Percentiles rank a stretch among this genome's conserved stretches.
These are phyloP conservation scores for Russula emetica DNA, from an alignment of 768 basidiomycete species.

Conservation along the genomic window DNA sequence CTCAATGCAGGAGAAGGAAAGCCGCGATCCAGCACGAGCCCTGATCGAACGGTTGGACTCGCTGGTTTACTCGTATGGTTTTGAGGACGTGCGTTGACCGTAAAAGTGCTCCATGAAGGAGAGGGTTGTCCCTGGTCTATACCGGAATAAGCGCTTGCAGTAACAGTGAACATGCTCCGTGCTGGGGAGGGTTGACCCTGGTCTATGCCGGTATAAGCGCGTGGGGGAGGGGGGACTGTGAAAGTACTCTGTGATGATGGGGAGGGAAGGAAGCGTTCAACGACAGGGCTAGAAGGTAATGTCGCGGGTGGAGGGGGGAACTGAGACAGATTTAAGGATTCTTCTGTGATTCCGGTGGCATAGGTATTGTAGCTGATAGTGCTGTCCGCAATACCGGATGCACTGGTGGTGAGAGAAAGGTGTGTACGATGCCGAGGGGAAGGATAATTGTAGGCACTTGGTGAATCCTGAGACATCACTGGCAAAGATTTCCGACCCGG, in stretches of 20 bases:
- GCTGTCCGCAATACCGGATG: constrained; percentile 54
- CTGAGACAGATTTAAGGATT: constrained; percentile 41
- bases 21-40: neutral
- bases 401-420: constrained; percentile 48
- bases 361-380: constrained; percentile 45
- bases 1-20: constrained; percentile 13
- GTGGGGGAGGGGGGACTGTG: neutral
- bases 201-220: neutral
- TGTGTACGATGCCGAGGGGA: constrained; percentile 35
- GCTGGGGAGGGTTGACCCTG: constrained; percentile 24
- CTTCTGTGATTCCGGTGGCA: constrained; percentile 34
- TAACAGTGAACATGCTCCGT: constrained; percentile 15
- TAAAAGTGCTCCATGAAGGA: constrained; percentile 19
- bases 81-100: constrained; percentile 14
- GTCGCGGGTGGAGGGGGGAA: constrained; percentile 52
- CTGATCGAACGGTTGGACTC: neutral
- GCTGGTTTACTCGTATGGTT: constrained; percentile 27
- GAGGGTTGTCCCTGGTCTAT: constrained; percentile 31
- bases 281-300: constrained; percentile 33
- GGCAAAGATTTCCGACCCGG: too few relatives aligned
- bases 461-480: constrained; percentile 17
- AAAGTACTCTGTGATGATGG: neutral
- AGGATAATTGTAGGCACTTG: neutral
- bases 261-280: constrained; percentile 31
- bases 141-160: constrained; percentile 31